These are phyloP conservation scores for Cyclotella sp. DNA, from an alignment of 108 stramenopile genomes.

Conservation along the genomic window DNA sequence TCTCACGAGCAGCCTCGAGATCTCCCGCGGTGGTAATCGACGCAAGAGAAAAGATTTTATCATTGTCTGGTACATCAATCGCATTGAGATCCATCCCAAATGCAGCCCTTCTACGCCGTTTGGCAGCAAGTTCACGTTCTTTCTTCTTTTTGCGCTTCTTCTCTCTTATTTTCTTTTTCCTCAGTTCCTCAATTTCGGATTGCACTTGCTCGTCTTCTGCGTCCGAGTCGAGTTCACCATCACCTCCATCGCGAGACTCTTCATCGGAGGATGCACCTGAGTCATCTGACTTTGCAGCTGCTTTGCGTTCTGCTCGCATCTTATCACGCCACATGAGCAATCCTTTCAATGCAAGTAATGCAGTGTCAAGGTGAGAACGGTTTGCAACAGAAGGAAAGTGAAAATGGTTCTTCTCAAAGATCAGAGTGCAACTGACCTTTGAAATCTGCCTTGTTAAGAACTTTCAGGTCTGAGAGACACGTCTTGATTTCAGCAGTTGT, in stretches of 20 bases:
- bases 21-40: constrained; percentile 71
- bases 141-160: constrained; percentile 91
- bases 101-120: constrained; percentile 82
- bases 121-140: constrained; percentile 83
- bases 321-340: constrained; percentile 94
- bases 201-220: constrained; percentile 87
- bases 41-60: constrained; percentile 82
- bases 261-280: constrained; percentile 34
- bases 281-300: constrained; percentile 49
- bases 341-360: constrained; percentile 2
- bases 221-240: constrained; percentile 71
- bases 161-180: constrained; percentile 73
- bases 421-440: constrained; percentile 36
- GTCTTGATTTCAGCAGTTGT: constrained; percentile 91
- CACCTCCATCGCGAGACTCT: constrained; percentile 28
- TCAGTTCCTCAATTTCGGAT: constrained; percentile 74
- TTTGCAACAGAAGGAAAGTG: neutral
- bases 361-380: neutral
- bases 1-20: constrained; percentile 76
- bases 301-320: constrained; percentile 72
- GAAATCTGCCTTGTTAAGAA: constrained; percentile 97
- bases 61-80: constrained; percentile 86
- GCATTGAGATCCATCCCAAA: constrained; percentile 91
- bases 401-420: neutral
- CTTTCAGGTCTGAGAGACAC: constrained; percentile 89